Base-by-base conservation (phyloP, 805 yeast genomes). In the Barnettozyma salicaria region DNA sequence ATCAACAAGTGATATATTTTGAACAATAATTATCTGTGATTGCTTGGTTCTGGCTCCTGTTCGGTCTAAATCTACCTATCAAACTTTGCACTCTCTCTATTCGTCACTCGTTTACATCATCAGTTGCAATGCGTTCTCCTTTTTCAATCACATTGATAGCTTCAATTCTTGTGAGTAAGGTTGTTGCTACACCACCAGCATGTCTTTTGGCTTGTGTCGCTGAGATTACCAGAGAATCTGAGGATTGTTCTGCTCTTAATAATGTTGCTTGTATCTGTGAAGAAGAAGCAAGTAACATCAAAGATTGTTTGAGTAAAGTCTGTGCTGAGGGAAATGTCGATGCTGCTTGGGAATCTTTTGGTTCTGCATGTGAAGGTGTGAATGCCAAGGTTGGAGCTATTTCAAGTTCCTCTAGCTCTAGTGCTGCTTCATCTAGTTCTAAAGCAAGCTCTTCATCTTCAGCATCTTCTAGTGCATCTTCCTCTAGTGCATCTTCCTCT, bases 191-290 rank as follows among this genome's bases (percentile, higher is more conserved):
- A 39, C 92, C 96, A 37, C 96, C 96, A 43, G 96, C 96, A 24
- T 88, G 96, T 69, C 65, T 88, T 48, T 70, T 88, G 59, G 94
- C 95, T 26, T 87, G 96, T 74, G 90, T 84, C 42, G 72, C 86
- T 39, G 71, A 75, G 53, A 89, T 84, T 40, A 68, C 73, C 45
- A 72, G 72, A 57, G 43, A 50, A 6, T 69, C 78, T 12, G 60
- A 74, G 27, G 43, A 65, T 33, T 83, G 92, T 62, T 48, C 63
- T 40, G 66, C 78, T 40, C 59, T 86, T 58, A 74, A 73, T 59
- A 76, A 81, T 55, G 66, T 85, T 47, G 52, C 63, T 26, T 86
- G 95, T 68, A 64, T 83, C 50, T 84, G 95, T 63, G 60, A 70
- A 28, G 65, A 66, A 36, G 76, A 82, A 51, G 61, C 71, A 45